Conservation (phyloP, 495 filamentous ascomycete genomes). For the Neurospora sp. region DNA sequence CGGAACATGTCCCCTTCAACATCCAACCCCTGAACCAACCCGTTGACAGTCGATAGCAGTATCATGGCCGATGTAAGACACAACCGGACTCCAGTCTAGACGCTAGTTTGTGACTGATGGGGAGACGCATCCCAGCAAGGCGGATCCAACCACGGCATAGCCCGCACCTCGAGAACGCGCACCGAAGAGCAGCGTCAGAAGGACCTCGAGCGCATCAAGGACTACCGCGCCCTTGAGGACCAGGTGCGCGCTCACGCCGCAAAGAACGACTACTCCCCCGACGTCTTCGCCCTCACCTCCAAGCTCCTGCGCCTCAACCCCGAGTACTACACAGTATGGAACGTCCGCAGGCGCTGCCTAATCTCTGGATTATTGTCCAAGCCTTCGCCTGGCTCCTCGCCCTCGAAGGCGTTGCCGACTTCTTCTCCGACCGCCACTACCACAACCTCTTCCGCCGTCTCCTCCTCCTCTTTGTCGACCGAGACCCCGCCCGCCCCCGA, state of each 20-base stretch:
- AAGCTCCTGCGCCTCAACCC: conserved; percentile 79
- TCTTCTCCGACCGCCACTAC: conserved; percentile 41
- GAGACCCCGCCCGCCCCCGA: conserved; percentile 35
- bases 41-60: not conserved
- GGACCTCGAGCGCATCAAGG: conserved; percentile 66
- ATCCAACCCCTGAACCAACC: not conserved
- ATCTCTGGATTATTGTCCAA: conserved; percentile 44
- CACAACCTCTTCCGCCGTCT: conserved; percentile 40
- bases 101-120: conserved; percentile 17
- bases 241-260: conserved; percentile 51
- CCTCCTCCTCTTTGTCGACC: conserved; percentile 36
- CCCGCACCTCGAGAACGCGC: conserved; percentile 43
- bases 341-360: conserved; percentile 69
- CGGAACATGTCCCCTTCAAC: not conserved
- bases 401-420: conserved; percentile 48
- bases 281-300: conserved; percentile 65
- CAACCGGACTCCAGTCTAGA: not conserved
- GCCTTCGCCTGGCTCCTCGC: conserved; percentile 40
- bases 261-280: conserved; percentile 49
- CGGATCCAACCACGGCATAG: conserved; percentile 60
- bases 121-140: conserved; percentile 14
- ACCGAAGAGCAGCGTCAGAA: conserved; percentile 57
- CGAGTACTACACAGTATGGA: conserved; percentile 98
- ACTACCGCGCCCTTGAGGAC: conserved; percentile 64
- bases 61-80: conserved; percentile 20